phyloP scores from a whole-genome alignment of 176 grass and related monocot genomes.

The Bolboschoenus planiculmis region DNA sequence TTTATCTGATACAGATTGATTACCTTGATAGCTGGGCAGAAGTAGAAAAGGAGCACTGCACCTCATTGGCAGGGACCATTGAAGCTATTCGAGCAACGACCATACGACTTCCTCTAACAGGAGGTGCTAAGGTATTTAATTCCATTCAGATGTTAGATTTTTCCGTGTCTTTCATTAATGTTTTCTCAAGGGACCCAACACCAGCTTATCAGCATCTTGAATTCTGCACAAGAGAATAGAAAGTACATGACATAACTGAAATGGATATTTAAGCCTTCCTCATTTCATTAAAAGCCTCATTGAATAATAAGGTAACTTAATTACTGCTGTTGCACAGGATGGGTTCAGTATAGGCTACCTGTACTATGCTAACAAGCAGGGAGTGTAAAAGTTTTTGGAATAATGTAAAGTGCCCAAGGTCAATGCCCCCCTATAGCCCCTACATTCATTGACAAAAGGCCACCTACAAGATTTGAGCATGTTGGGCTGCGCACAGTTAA shows the following conservation, averaged over 20 bases:
- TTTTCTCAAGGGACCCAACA: conserved; percentile 14
- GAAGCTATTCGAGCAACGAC: conserved; percentile 89
- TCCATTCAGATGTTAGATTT: background rate
- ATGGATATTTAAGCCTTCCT: background rate
- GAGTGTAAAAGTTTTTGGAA: background rate
- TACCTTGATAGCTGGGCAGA: conserved; percentile 60
- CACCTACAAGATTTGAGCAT: no score
- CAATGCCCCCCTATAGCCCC: no score
- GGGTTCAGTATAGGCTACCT: background rate
- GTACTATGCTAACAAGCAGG: background rate
- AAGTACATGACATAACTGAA: background rate
- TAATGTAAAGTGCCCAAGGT: no score
- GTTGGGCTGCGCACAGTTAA: no score
- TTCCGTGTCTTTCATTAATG: background rate
- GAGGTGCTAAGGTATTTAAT: conserved; percentile 60
- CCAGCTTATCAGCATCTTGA: background rate
- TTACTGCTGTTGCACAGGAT: background rate
- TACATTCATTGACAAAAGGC: no score
- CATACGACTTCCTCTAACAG: conserved; percentile 84
- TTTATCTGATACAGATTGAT: conserved; percentile 50
- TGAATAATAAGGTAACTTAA: background rate
- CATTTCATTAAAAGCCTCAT: background rate
- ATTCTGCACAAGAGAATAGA: conserved; percentile 15
- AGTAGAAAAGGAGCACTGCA: conserved; percentile 53
- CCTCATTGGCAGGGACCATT: conserved; percentile 55